Conservation (phyloP, 2,329 filamentous ascomycete genomes). For the Purpureocillium takamizusanense region DNA sequence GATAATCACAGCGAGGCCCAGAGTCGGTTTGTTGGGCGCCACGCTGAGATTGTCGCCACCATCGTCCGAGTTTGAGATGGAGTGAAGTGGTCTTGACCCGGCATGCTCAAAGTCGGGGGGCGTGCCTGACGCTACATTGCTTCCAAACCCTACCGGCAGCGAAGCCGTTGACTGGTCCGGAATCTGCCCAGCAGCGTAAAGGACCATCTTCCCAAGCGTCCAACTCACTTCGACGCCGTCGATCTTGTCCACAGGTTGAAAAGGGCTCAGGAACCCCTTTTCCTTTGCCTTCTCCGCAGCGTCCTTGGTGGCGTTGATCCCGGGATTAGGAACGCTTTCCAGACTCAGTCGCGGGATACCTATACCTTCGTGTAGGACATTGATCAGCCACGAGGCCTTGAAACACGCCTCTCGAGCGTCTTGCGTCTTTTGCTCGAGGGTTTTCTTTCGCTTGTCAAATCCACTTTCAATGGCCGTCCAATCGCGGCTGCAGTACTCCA, state of each 20-base stretch:
- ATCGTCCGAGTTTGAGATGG: slow-evolving; percentile 27
- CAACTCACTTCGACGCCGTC: slow-evolving; percentile 88
- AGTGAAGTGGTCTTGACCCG: slow-evolving; percentile 40
- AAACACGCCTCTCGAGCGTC: slow-evolving; percentile 87
- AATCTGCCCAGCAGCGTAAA: slow-evolving; percentile 87
- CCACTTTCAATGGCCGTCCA: slow-evolving; percentile 69
- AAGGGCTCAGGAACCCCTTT: slow-evolving; percentile 72
- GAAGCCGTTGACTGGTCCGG: slow-evolving; percentile 43
- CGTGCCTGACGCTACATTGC: slow-evolving; percentile 58
- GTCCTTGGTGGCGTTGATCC: slow-evolving; percentile 64
- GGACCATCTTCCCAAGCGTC: slow-evolving; percentile 92
- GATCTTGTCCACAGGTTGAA: slow-evolving; percentile 90
- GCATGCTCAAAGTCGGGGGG: slow-evolving; percentile 79
- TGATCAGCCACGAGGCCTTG: slow-evolving; percentile 97
- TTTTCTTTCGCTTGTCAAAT: slow-evolving; percentile 58
- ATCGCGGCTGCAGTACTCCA: slow-evolving; percentile 73
- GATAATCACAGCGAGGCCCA: slow-evolving; percentile 69
- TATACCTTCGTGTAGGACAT: slow-evolving; percentile 90
- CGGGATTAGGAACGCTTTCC: slow-evolving; percentile 47
- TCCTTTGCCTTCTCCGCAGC: slow-evolving; percentile 59
- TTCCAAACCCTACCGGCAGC: slow-evolving; percentile 85
- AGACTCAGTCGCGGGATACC: slow-evolving; percentile 80
- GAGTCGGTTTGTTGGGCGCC: slow-evolving; percentile 45
- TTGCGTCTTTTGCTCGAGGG: slow-evolving; percentile 66
- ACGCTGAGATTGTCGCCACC: slow-evolving; percentile 28